Evolutionary conservation across 2,329 filamentous ascomycete genomes (phyloP).

Genomic region (Aspergillus tubingensis): DNA sequence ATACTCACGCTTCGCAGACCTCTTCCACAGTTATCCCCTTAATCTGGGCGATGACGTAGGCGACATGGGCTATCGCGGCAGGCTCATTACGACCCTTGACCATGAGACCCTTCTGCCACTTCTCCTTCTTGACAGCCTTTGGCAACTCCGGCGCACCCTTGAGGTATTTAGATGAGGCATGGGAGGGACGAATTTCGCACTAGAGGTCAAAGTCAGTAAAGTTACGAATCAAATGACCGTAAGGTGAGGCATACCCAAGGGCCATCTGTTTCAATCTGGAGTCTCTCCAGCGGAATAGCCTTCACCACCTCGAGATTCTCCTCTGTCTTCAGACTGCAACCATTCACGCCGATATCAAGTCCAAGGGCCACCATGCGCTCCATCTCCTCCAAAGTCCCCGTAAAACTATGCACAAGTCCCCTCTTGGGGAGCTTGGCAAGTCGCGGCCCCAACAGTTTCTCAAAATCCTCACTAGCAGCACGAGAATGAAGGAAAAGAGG

Average conservation of each 20-base stretch:
- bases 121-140: conserved; percentile 93
- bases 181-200: conserved; percentile 89
- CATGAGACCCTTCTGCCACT: conserved; percentile 83
- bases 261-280: conserved; percentile 96
- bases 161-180: conserved; percentile 77
- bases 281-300: conserved; percentile 71
- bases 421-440: conserved; percentile 69
- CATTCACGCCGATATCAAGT: conserved; percentile 91
- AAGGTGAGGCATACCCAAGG: conserved; percentile 62
- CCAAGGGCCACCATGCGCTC: conserved; percentile 74
- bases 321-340: conserved; percentile 91
- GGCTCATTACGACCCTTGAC: conserved; percentile 95
- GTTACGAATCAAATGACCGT: not conserved
- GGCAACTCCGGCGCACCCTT: conserved; percentile 70
- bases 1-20: conserved; percentile 73
- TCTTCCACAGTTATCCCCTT: conserved; percentile 79
- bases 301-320: conserved; percentile 87
- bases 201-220: conserved; percentile 21
- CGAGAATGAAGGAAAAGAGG: conserved; percentile 92
- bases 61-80: conserved; percentile 80
- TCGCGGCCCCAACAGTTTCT: conserved; percentile 64
- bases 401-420: conserved; percentile 93
- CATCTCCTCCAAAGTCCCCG: conserved; percentile 84
- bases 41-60: conserved; percentile 82
- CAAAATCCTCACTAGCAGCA: conserved; percentile 83